Evolutionary conservation across 352 stramenopile species (phyloP), one percentile per base, ranked within the genome.

Genomic region (Pythium plurisporium): DNA sequence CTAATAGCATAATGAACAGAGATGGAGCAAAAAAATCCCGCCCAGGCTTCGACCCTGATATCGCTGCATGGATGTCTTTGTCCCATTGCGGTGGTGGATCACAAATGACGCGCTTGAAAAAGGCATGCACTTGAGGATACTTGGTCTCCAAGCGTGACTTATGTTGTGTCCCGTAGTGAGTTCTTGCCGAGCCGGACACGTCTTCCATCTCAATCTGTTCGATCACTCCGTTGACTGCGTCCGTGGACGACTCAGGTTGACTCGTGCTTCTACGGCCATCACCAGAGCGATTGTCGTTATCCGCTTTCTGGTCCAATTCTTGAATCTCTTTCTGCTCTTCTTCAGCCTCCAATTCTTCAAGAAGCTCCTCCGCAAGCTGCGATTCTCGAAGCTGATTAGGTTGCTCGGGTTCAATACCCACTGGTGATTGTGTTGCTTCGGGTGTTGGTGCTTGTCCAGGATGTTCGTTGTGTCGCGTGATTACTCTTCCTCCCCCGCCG

Each of bases 61-160:
- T 89, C 4, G 86, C 84, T 12, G 83, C 74, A 26, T 95, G 76
- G 36, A 94, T 94, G 50, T 94, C 82, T 47, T 87, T 91, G 64
- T 95, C 86, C 86, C 86, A 95, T 47, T 90, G 70, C 41, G 72
- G 34, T 10, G 86, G 86, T 29, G 82, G 80, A 10, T 70, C 58
- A 37, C 76, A 86, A 22, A 91, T 64, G 10, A 95, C 69, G 4
- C 70, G 69, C 6, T 82, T 60, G 44, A 89, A 89, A 57, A 91
- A 95, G 9, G 51, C 65, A 29, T 78, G 49, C 12, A 73, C 48
- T 49, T 69, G 61, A 0, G 82, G 80, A 22, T 69, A 64, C 43
- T 72, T 86, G 25, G 62, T 69, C 26, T 89, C 69, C 7, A 86
- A 55, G 72, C 75, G 89, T 2, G 77, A 78, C 49, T 71, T 59